Percentiles rank a stretch among this genome's conserved stretches.
phyloP scores from a whole-genome alignment of 2,329 filamentous ascomycete species.

The Trichoderma sp. region DNA sequence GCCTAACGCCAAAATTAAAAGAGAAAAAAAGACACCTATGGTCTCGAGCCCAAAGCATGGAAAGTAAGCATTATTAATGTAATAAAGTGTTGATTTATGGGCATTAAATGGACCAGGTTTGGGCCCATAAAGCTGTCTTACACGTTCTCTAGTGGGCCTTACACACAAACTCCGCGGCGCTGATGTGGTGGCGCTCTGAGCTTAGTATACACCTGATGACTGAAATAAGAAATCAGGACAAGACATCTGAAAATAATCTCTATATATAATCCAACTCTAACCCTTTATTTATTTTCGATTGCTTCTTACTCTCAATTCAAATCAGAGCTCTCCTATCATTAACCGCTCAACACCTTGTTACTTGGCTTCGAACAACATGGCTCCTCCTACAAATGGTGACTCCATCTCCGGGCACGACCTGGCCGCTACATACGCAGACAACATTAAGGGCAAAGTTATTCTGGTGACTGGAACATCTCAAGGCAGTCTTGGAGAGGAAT shows the following conservation, averaged over 20 bases:
- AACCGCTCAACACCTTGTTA: neutral
- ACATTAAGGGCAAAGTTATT: neutral
- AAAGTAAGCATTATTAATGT: neutral
- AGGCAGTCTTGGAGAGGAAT: slow-evolving; percentile 2
- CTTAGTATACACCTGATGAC: neutral
- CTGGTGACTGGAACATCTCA: neutral
- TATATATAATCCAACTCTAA: no score
- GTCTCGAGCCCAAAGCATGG: neutral
- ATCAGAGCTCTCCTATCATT: neutral
- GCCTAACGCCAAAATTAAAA: neutral
- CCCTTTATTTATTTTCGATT: no score
- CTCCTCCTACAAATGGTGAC: neutral
- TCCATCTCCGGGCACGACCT: neutral
- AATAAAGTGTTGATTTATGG: neutral
- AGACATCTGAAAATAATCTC: neutral
- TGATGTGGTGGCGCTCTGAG: neutral
- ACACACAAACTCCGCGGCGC: neutral
- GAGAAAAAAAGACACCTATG: neutral
- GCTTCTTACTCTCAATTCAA: no score
- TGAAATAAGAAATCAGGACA: neutral
- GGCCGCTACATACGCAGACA: neutral
- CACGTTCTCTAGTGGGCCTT: neutral
- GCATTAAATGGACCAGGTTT: neutral
- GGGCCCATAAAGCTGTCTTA: neutral
- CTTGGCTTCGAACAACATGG: neutral